Base-by-base conservation (phyloP, 768 basidiomycete genomes). In the Trametes gibbosa region DNA sequence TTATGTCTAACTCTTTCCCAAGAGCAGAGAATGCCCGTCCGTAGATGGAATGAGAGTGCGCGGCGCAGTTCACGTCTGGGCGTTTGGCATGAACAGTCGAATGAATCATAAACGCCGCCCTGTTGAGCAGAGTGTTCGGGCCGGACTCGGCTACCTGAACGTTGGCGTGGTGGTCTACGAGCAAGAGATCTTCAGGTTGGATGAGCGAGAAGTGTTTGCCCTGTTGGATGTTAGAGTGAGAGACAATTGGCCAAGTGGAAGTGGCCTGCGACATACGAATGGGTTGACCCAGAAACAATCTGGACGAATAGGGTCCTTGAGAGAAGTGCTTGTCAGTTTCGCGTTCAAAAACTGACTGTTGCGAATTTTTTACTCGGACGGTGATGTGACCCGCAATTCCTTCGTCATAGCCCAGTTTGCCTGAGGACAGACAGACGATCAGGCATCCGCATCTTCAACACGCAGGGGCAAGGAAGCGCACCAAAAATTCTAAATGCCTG, bases 371-470 rank as follows among this genome's bases (percentile, higher is more conserved):
- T 32, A 66, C 69, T 34, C 79, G 75, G 34, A 81, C 76, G 25
- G 81, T 81, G 59, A 82, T 81, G 62, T 82, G 80, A 0, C 81
- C 81, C 16, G 80, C 77, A 39, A 78, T 70, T 27, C 79, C 81
- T 61, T 81, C 78, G 46, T 75, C 77, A 56, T 75, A 81, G 21
- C 79, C 80, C 23, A 75, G 65, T 49, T 77, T 64, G 14, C 65
- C 66, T 64, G 47, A 23, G 12, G 17, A 6, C 17, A 10, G 2
- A n/a, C 10, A 34, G 16, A 13, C 10, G 17, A 17, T 49, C 5
- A 19, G 29, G 12, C 16, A 32, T 32, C 29, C 29, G 29, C 10
- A 32, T 32, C 29, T 32, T 10, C 29, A 32, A 32, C 4, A 10
- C 29, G 29, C 10, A 32, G 29, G n/a, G n/a, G 29, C 29, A 10